phyloP scores from a whole-genome alignment of 1,284 basidiomycete genomes.

The Ustilago vetiveriae region DNA sequence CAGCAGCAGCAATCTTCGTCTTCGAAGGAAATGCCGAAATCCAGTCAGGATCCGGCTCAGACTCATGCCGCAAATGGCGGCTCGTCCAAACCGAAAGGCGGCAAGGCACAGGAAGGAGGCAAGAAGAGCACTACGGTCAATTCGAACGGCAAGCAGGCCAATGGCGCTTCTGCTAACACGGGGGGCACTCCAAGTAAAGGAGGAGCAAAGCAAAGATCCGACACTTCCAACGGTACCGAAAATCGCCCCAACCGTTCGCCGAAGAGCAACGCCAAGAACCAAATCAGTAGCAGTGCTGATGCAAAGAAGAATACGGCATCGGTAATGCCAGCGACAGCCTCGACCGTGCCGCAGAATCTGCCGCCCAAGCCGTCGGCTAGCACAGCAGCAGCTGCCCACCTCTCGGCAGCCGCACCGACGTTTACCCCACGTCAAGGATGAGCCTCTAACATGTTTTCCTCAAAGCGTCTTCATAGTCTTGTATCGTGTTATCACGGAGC shows the following conservation, averaged over 20 bases:
- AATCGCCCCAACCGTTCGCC: slow-evolving; percentile 7
- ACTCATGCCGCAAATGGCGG: background rate
- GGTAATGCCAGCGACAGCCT: background rate
- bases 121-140: slow-evolving; percentile 14
- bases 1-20: slow-evolving; percentile 12
- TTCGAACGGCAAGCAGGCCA: slow-evolving; percentile 11
- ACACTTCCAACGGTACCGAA: background rate
- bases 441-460: too few relatives aligned
- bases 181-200: slow-evolving; percentile 3
- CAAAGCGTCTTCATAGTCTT: too few relatives aligned
- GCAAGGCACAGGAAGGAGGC: slow-evolving; percentile 16
- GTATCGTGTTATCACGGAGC: background rate
- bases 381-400: too few relatives aligned
- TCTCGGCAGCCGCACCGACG: slow-evolving; percentile 30
- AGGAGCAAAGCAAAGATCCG: background rate
- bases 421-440: slow-evolving; percentile 24
- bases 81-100: slow-evolving; percentile 3
- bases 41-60: slow-evolving; percentile 2
- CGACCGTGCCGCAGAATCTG: slow-evolving; percentile 1
- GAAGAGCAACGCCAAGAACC: slow-evolving; percentile 4
- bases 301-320: background rate
- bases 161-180: slow-evolving; percentile 1
- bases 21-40: slow-evolving; percentile 5
- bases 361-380: too few relatives aligned
- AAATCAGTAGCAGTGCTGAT: slow-evolving; percentile 3